phyloP scores from a whole-genome alignment of 768 basidiomycete species.

The Gautieria morchelliformis region DNA sequence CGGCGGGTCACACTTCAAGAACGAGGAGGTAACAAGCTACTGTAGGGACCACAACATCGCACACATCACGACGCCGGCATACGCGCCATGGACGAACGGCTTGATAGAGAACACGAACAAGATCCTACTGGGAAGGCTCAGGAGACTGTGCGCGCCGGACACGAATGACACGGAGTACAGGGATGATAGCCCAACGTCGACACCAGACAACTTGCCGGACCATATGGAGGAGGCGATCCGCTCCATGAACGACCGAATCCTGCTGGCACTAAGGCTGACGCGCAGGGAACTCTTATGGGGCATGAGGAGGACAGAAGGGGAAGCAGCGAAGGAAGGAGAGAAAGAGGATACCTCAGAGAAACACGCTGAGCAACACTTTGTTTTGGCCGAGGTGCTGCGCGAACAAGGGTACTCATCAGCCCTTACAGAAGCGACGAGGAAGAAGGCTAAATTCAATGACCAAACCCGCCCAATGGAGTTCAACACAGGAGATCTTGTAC shows the following conservation, averaged over 20 bases:
- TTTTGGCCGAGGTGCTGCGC: slow-evolving; percentile 22
- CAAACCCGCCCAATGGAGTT: slow-evolving; percentile 20
- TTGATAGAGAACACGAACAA: slow-evolving; percentile 26
- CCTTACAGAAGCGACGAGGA: slow-evolving; percentile 14
- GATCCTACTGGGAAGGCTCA: slow-evolving; percentile 19
- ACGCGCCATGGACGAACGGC: slow-evolving; percentile 34
- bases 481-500: slow-evolving; percentile 20
- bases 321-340: no score
- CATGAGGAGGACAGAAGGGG: slow-evolving; percentile 15
- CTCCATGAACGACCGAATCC: slow-evolving; percentile 12
- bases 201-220: slow-evolving; percentile 22
- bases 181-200: slow-evolving; percentile 11
- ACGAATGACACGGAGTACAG: slow-evolving; percentile 19
- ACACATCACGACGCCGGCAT: slow-evolving; percentile 19
- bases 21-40: background rate
- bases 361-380: slow-evolving; percentile 16
- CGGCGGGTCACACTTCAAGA: slow-evolving; percentile 6
- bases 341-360: no score
- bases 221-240: slow-evolving; percentile 22
- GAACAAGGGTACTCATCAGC: slow-evolving; percentile 20
- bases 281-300: slow-evolving; percentile 23
- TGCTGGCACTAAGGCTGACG: slow-evolving; percentile 14
- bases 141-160: slow-evolving; percentile 20
- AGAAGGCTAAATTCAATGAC: slow-evolving; percentile 22
- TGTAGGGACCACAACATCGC: slow-evolving; percentile 11